Conservation (phyloP, 805 yeast species). For the Teunomyces panamensis region DNA sequence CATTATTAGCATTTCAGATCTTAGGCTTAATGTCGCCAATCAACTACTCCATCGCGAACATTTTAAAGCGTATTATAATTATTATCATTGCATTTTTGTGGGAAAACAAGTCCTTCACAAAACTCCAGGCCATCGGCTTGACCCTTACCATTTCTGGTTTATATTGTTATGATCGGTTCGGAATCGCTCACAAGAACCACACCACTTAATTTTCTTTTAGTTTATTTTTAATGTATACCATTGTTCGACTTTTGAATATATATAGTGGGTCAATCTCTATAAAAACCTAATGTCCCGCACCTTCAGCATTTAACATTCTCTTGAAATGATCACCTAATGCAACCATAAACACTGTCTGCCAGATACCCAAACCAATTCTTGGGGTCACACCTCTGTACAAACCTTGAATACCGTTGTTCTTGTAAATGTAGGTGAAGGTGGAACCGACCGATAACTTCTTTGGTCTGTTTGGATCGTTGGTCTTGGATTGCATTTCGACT, state of each 20-base stretch:
- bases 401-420: constrained; percentile 81
- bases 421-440: constrained; percentile 80
- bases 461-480: constrained; percentile 93
- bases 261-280: background rate
- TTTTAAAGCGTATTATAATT: constrained; percentile 68
- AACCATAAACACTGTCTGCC: constrained; percentile 99
- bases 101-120: constrained; percentile 46
- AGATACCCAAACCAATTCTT: constrained; percentile 91
- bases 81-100: constrained; percentile 63
- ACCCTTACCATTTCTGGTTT: constrained; percentile 37
- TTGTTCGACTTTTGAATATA: background rate
- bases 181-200: constrained; percentile 14
- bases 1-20: constrained; percentile 72
- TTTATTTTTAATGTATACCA: background rate
- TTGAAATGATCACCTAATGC: constrained; percentile 86
- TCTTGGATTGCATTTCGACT: constrained; percentile 96
- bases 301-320: constrained; percentile 40
- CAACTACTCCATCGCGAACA: constrained; percentile 76
- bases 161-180: constrained; percentile 43
- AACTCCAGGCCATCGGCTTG: constrained; percentile 35
- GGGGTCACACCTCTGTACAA: constrained; percentile 96
- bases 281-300: constrained; percentile 31
- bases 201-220: background rate
- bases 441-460: constrained; percentile 76
- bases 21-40: constrained; percentile 72